Conservation (phyloP, 1,284 basidiomycete species). For the Trametes sp. region DNA sequence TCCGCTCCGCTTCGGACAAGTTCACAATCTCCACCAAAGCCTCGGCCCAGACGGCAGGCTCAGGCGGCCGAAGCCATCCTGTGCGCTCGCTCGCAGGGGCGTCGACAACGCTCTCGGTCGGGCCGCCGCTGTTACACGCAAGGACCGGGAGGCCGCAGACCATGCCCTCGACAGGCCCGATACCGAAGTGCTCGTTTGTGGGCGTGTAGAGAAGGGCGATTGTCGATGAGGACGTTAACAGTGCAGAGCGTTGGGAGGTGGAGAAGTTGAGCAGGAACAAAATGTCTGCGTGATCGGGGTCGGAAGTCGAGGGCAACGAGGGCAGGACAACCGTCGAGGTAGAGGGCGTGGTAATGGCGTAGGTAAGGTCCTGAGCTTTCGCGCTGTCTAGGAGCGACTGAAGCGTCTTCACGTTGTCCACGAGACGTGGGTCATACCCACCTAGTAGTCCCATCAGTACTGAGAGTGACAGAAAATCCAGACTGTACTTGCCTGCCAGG, state of each 20-base stretch:
- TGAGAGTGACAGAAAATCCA: neutral
- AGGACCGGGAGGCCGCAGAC: slow-evolving; percentile 90
- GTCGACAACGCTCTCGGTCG: slow-evolving; percentile 88
- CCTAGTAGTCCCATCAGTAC: slow-evolving; percentile 49
- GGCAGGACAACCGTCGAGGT: slow-evolving; percentile 47
- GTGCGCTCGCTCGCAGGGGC: slow-evolving; percentile 51
- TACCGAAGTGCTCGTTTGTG: slow-evolving; percentile 96
- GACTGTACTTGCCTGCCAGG: slow-evolving; percentile 64
- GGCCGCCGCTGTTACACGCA: slow-evolving; percentile 90
- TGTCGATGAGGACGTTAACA: slow-evolving; percentile 73
- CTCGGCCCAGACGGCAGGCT: slow-evolving; percentile 71
- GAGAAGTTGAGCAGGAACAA: slow-evolving; percentile 90
- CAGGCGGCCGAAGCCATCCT: slow-evolving; percentile 77
- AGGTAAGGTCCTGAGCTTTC: slow-evolving; percentile 57
- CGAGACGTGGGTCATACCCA: slow-evolving; percentile 76
- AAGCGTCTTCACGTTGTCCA: slow-evolving; percentile 77
- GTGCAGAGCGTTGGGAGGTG: slow-evolving; percentile 77
- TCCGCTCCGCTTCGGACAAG: slow-evolving; percentile 55
- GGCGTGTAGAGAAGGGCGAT: slow-evolving; percentile 92
- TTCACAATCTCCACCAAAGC: slow-evolving; percentile 69
- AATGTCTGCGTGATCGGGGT: slow-evolving; percentile 52
- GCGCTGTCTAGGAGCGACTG: slow-evolving; percentile 63
- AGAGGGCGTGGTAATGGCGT: slow-evolving; percentile 57
- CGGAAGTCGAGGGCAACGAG: slow-evolving; percentile 47
- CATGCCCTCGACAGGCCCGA: slow-evolving; percentile 97